Percentiles rank a stretch among this genome's conserved stretches.
phyloP scores from a whole-genome alignment of 352 stramenopile species.

The Pelagophyceae sp. region DNA sequence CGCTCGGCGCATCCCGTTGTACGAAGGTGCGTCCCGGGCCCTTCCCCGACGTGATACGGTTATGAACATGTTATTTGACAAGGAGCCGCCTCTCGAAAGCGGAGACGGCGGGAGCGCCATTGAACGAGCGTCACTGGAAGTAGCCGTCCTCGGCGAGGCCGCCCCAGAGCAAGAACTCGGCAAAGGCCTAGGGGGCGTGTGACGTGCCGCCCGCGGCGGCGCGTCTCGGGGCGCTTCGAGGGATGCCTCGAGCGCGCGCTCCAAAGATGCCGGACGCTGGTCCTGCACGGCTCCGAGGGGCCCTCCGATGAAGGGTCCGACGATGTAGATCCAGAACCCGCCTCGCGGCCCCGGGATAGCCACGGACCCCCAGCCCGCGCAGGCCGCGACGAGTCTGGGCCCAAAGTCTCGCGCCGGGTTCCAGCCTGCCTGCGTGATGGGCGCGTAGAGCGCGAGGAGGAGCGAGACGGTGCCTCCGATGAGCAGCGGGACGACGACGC shows the following conservation, averaged over 20 bases:
- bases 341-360: conserved; percentile 16
- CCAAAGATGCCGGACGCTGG: no score
- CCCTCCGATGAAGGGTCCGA: conserved; percentile 51
- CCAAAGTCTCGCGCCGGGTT: conserved; percentile 67
- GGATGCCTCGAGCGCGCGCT: no score
- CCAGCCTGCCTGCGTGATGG: conserved; percentile 57
- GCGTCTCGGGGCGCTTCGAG: no score
- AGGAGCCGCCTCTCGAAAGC: no score
- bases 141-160: not conserved
- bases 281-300: conserved; percentile 48
- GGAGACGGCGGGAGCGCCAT: no score
- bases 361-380: conserved; percentile 48
- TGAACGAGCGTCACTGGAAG: no score
- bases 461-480: conserved; percentile 48
- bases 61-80: no score
- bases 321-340: conserved; percentile 57
- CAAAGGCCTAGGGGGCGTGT: no score
- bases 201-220: no score
- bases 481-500: conserved; percentile 40
- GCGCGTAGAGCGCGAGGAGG: conserved; percentile 49
- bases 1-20: no score
- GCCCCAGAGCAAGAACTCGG: not conserved
- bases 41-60: no score
- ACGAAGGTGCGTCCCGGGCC: no score
- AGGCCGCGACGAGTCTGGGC: conserved; percentile 49